A percentile compares a stretch with the other conserved stretches of the same genome.
These are phyloP conservation scores for Phytophthora chlamydospora DNA, from an alignment of 352 stramenopile species.

Conservation along the genomic window DNA sequence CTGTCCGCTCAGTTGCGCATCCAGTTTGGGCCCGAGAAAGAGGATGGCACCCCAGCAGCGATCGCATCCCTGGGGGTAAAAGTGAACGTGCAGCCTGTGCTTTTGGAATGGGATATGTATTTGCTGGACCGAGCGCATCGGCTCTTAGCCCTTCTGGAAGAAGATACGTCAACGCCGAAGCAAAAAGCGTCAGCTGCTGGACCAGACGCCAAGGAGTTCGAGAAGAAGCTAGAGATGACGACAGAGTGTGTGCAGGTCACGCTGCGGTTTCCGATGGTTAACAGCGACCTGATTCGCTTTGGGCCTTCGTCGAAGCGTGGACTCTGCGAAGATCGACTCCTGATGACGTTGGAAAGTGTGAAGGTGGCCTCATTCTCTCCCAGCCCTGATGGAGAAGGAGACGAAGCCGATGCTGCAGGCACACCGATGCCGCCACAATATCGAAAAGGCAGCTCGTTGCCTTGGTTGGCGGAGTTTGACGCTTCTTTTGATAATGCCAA, in stretches of 20 bases:
- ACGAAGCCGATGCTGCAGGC: conserved; percentile 18
- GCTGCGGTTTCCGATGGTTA: conserved; percentile 86
- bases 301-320: conserved; percentile 77
- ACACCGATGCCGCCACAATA: conserved; percentile 24
- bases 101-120: conserved; percentile 90
- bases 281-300: conserved; percentile 84
- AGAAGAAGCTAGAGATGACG: conserved; percentile 70
- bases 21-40: conserved; percentile 48
- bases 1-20: conserved; percentile 73
- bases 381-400: conserved; percentile 1
- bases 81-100: conserved; percentile 74
- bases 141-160: conserved; percentile 76
- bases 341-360: conserved; percentile 71
- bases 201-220: conserved; percentile 30
- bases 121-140: conserved; percentile 79
- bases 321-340: conserved; percentile 81
- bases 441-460: conserved; percentile 34
- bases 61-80: conserved; percentile 60
- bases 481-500: conserved; percentile 58
- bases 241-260: conserved; percentile 78
- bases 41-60: conserved; percentile 24
- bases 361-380: conserved; percentile 47
- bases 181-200: conserved; percentile 9
- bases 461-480: conserved; percentile 77
- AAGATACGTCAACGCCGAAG: conserved; percentile 33